Evolutionary conservation across 1,139 yeast species (phyloP).

Genomic region (Zygosaccharomyces sapae): DNA sequence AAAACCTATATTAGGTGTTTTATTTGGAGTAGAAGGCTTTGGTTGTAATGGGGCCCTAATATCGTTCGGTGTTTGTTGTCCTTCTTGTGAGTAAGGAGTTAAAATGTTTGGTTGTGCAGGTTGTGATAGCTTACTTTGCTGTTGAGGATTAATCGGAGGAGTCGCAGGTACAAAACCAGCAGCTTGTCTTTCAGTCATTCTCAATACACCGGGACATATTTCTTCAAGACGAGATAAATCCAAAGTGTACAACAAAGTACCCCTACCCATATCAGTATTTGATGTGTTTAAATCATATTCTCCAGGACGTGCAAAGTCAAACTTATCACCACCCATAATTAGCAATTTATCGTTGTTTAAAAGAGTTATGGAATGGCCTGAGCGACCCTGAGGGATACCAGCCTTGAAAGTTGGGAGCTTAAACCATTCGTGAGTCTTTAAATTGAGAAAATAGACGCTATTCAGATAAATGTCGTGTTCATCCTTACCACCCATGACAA

Average conservation of each 20-base stretch:
- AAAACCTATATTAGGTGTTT: not conserved
- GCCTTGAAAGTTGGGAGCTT: slow-evolving; percentile 50
- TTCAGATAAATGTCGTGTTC: slow-evolving; percentile 67
- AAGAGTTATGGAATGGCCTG: slow-evolving; percentile 90
- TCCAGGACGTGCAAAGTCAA: slow-evolving; percentile 50
- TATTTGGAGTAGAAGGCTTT: slow-evolving; percentile 1
- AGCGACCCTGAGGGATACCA: slow-evolving; percentile 72
- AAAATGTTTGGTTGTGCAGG: slow-evolving; percentile 13
- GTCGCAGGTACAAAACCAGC: slow-evolving; percentile 12
- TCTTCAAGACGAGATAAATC: slow-evolving; percentile 43
- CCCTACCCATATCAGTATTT: slow-evolving; percentile 47
- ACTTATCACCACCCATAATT: slow-evolving; percentile 89
- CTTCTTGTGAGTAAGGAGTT: slow-evolving; percentile 14
- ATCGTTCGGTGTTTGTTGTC: slow-evolving; percentile 11
- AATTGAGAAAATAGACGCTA: slow-evolving; percentile 70
- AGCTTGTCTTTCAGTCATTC: slow-evolving; percentile 10
- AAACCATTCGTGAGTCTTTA: slow-evolving; percentile 70
- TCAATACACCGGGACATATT: slow-evolving; percentile 37
- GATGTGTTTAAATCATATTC: slow-evolving; percentile 44
- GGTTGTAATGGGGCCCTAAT: slow-evolving; percentile 5
- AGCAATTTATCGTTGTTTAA: slow-evolving; percentile 60
- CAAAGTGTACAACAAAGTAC: slow-evolving; percentile 61
- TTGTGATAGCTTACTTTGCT: slow-evolving; percentile 8
- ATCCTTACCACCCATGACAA: slow-evolving; percentile 87
- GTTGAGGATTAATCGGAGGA: slow-evolving; percentile 12